Conservation (phyloP, 805 yeast genomes). For the Lipomyces sp. region DNA sequence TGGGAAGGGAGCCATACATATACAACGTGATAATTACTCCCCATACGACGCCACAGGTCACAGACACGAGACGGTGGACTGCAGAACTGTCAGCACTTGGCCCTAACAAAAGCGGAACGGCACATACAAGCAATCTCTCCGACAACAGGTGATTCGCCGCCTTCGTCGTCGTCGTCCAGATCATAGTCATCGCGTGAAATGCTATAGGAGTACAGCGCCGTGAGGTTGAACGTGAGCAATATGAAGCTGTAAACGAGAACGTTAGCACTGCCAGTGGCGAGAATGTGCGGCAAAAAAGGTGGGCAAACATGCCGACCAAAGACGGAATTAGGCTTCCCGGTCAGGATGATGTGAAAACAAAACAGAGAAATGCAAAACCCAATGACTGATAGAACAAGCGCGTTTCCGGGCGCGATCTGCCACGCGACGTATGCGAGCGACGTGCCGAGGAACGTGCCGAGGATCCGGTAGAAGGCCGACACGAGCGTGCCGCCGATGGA, state of each 20-base stretch:
- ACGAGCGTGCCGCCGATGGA: constrained; percentile 80
- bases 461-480: constrained; percentile 63
- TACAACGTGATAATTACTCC: constrained; percentile 62
- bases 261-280: no score
- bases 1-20: constrained; percentile 45
- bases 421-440: constrained; percentile 57
- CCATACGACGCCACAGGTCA: constrained; percentile 70
- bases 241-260: constrained; percentile 45
- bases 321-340: constrained; percentile 51
- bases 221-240: constrained; percentile 69
- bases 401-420: constrained; percentile 57
- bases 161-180: constrained; percentile 52
- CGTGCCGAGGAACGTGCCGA: constrained; percentile 77
- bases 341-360: constrained; percentile 53
- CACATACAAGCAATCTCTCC: constrained; percentile 57
- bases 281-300: constrained; percentile 39
- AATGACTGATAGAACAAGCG: constrained; percentile 50
- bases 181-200: constrained; percentile 50
- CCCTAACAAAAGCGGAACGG: background rate
- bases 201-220: constrained; percentile 71
- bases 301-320: constrained; percentile 36
- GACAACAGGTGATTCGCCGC: constrained; percentile 64
- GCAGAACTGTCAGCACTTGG: background rate
- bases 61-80: constrained; percentile 70
- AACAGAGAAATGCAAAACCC: constrained; percentile 42